phyloP scores from a whole-genome alignment of 2,329 filamentous ascomycete genomes.

The Fusarium cyanostomum region DNA sequence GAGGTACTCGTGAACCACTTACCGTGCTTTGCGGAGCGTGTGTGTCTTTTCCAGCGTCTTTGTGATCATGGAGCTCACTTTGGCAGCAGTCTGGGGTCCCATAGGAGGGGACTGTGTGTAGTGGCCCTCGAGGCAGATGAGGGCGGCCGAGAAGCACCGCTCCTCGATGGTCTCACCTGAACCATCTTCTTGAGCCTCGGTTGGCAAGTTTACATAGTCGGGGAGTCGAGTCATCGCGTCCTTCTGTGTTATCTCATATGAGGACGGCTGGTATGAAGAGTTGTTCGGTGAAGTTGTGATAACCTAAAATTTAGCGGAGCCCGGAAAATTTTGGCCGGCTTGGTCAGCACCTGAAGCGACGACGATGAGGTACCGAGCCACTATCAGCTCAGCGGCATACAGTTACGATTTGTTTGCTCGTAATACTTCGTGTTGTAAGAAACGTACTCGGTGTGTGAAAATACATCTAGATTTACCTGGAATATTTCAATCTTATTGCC shows the following conservation, averaged over 20 bases:
- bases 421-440: no score
- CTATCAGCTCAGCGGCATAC: not conserved
- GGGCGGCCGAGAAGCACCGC: conserved; percentile 67
- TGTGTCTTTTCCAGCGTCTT: conserved; percentile 72
- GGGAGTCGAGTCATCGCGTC: conserved; percentile 41
- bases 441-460: no score
- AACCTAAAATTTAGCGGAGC: conserved; percentile 36
- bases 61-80: conserved; percentile 65
- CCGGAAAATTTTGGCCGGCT: conserved; percentile 43
- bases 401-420: not conserved
- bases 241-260: conserved; percentile 24
- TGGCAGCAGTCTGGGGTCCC: conserved; percentile 64
- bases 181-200: conserved; percentile 30
- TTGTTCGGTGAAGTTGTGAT: conserved; percentile 29
- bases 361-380: conserved; percentile 3
- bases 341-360: conserved; percentile 38
- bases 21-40: conserved; percentile 68
- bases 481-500: no score
- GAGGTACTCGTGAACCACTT: conserved; percentile 27
- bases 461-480: no score
- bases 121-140: conserved; percentile 70
- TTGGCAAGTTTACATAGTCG: conserved; percentile 35
- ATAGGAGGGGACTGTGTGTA: conserved; percentile 66
- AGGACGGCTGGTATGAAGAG: conserved; percentile 10
- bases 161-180: conserved; percentile 67